These are phyloP conservation scores for Proliferodiscus dingleyae DNA, from an alignment of 2,329 filamentous ascomycete species.

Conservation along the genomic window DNA sequence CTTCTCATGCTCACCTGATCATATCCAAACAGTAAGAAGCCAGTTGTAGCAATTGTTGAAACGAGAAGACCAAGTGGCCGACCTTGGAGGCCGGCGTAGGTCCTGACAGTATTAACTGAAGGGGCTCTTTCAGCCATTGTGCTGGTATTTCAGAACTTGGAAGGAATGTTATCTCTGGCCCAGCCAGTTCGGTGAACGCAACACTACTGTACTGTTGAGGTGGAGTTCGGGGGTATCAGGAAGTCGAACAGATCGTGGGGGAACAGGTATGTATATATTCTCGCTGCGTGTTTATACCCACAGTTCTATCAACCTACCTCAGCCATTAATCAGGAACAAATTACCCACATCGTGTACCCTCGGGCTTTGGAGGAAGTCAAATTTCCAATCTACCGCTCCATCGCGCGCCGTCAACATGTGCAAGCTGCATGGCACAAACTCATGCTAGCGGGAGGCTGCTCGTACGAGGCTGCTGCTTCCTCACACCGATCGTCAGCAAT, in stretches of 20 bases:
- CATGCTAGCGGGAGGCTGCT: too few species aligned
- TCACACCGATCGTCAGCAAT: too few species aligned
- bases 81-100: conserved; percentile 63
- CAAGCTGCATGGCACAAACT: too few species aligned
- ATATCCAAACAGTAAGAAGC: conserved; percentile 84
- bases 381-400: too few species aligned
- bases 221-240: not conserved
- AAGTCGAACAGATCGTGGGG: not conserved
- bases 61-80: conserved; percentile 63
- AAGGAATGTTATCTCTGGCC: conserved; percentile 4
- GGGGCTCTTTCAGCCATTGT: conserved; percentile 4
- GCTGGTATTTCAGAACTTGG: conserved; percentile 3
- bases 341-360: too few species aligned
- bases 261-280: too few species aligned
- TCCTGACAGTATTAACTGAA: conserved; percentile 17
- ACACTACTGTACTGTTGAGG: not conserved
- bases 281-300: too few species aligned
- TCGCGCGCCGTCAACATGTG: too few species aligned
- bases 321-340: too few species aligned
- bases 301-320: too few species aligned
- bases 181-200: not conserved
- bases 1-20: conserved; percentile 51
- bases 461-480: too few species aligned
- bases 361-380: too few species aligned
- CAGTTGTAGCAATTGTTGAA: conserved; percentile 65